A percentile compares a stretch with the other conserved stretches of the same genome.
These are phyloP conservation scores for Mycena olivaceomarginata DNA, from an alignment of 768 basidiomycete species.

Conservation along the genomic window DNA sequence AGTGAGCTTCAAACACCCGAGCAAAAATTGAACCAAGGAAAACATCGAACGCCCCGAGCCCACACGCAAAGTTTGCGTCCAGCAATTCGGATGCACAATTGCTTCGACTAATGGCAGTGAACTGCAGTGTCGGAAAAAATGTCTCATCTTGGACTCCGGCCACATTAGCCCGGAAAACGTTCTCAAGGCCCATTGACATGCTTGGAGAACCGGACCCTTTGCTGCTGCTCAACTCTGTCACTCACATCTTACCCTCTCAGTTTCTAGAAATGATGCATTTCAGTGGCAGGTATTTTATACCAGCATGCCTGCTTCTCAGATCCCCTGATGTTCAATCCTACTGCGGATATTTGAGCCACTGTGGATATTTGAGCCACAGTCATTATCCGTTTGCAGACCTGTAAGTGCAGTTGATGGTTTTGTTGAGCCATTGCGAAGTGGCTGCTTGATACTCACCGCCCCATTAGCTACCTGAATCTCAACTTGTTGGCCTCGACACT, in stretches of 20 bases:
- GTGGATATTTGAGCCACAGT: background rate
- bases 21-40: no score
- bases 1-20: no score
- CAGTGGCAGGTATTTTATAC: background rate
- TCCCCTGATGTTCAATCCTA: background rate
- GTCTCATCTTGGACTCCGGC: background rate
- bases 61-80: no score
- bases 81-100: slow-evolving; percentile 5
- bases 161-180: background rate
- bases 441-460: background rate
- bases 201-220: slow-evolving; percentile 3
- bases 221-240: background rate
- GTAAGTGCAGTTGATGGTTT: background rate
- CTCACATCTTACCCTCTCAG: background rate
- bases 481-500: background rate
- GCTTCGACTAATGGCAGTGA: background rate
- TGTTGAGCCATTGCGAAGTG: background rate
- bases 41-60: no score
- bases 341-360: no score
- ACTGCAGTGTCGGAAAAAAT: background rate
- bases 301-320: background rate
- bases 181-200: background rate
- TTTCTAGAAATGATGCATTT: background rate
- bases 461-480: slow-evolving; percentile 6
- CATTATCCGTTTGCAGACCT: background rate